Percentiles rank a stretch among this genome's conserved stretches.
phyloP scores from a whole-genome alignment of 768 basidiomycete species.

The Hericium coralloides region DNA sequence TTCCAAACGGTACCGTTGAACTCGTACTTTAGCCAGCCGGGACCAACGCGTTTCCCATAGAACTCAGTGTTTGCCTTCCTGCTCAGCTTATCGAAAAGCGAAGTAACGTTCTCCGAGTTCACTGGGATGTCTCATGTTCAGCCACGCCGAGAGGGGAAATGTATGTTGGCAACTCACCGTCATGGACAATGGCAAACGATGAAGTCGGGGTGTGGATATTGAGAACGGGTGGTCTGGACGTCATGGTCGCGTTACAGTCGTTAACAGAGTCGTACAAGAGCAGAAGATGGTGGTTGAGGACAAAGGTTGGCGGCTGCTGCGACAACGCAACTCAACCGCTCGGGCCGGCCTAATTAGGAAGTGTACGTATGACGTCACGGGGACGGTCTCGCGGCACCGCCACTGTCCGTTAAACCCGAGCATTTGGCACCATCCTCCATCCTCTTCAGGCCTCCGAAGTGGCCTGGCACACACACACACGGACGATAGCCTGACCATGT shows the following conservation, averaged over 20 bases:
- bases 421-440: too few species aligned
- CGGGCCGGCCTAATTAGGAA: too few species aligned
- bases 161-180: conserved; percentile 37
- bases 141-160: neutral
- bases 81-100: conserved; percentile 63
- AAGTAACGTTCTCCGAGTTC: conserved; percentile 53
- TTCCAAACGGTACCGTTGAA: conserved; percentile 76
- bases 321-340: too few species aligned
- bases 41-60: conserved; percentile 50
- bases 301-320: too few species aligned
- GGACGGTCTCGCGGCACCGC: too few species aligned
- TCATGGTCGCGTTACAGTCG: neutral
- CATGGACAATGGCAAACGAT: conserved; percentile 71
- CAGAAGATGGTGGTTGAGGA: too few species aligned
- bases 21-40: conserved; percentile 84
- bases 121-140: conserved; percentile 32
- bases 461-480: too few species aligned
- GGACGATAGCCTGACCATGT: too few species aligned
- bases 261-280: too few species aligned
- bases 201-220: conserved; percentile 70
- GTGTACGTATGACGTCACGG: too few species aligned
- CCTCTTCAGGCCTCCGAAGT: too few species aligned
- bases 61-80: conserved; percentile 54
- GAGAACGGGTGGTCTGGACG: conserved; percentile 36
- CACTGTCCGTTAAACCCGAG: too few species aligned